Conservation (phyloP, 495 filamentous ascomycete genomes). For the Penicillium cosmopolitanum region DNA sequence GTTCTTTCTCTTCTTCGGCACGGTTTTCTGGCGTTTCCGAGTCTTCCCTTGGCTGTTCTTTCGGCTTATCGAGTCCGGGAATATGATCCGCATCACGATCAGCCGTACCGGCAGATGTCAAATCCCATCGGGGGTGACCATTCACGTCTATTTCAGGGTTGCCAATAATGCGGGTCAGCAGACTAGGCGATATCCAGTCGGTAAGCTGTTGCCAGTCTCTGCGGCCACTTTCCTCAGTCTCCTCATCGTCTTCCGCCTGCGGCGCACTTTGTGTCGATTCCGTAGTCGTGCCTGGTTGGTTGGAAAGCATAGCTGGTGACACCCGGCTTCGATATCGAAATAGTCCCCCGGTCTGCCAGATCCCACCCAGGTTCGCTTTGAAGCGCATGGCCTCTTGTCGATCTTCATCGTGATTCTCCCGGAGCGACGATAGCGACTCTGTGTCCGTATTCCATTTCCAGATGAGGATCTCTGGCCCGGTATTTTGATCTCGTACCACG, state of each 20-base stretch:
- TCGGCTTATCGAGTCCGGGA: constrained; percentile 45
- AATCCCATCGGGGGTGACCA: constrained; percentile 43
- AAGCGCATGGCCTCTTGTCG: constrained; percentile 42
- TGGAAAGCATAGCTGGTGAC: constrained; percentile 27
- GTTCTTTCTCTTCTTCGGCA: constrained; percentile 42
- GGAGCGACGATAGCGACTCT: constrained; percentile 37
- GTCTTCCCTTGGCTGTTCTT: constrained; percentile 7
- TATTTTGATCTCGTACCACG: constrained; percentile 12
- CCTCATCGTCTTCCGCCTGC: constrained; percentile 32
- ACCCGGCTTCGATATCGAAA: constrained; percentile 49
- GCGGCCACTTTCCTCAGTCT: constrained; percentile 35
- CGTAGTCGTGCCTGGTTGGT: constrained; percentile 6
- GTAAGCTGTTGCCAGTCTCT: constrained; percentile 50
- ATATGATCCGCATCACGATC: constrained; percentile 52
- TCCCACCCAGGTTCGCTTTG: constrained; percentile 41
- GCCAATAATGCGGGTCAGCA: constrained; percentile 47
- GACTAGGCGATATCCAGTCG: constrained; percentile 36
- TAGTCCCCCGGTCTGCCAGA: constrained; percentile 48
- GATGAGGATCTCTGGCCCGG: constrained; percentile 39
- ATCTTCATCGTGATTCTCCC: constrained; percentile 28
- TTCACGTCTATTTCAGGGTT: constrained; percentile 42
- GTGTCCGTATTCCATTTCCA: constrained; percentile 49
- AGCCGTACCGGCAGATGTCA: constrained; percentile 53
- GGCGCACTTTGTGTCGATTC: not conserved
- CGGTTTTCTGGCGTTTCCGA: constrained; percentile 8